Evolutionary conservation across 257 asterid genomes (phyloP).

Genomic region (Nicotiana undulata): DNA sequence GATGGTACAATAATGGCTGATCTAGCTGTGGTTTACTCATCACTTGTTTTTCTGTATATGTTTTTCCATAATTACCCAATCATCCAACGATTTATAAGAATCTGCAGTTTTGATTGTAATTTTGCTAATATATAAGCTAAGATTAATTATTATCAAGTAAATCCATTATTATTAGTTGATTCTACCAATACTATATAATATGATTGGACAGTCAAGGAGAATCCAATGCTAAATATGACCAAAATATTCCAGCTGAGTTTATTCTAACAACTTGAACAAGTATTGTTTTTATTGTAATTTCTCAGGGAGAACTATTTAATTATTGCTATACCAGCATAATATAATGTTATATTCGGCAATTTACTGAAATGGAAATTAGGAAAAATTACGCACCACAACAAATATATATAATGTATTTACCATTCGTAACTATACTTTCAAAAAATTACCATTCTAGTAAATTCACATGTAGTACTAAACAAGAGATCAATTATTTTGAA

Average conservation of each 20-base stretch:
- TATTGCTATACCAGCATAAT: not conserved
- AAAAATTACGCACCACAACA: too few relatives aligned
- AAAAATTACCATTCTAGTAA: too few relatives aligned
- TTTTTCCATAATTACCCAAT: not conserved
- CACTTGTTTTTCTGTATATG: not conserved
- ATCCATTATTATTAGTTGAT: not conserved
- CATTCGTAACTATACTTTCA: too few relatives aligned
- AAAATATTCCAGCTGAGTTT: not conserved
- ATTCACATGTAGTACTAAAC: too few relatives aligned
- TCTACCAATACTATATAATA: not conserved
- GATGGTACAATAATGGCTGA: not conserved
- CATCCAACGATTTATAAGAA: not conserved
- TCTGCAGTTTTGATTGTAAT: not conserved
- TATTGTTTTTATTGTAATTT: not conserved
- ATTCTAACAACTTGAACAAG: not conserved
- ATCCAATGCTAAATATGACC: constrained; percentile 4
- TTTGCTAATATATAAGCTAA: not conserved
- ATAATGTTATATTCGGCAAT: not conserved
- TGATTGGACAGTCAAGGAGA: not conserved
- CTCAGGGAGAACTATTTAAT: not conserved
- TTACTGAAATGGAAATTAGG: not conserved
- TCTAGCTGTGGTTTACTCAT: not conserved
- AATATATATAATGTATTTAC: too few relatives aligned
- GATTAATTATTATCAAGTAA: not conserved
- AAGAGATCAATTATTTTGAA: too few relatives aligned